Base-by-base conservation (phyloP, 139 green algal genomes). In the Trebouxia sp. region DNA sequence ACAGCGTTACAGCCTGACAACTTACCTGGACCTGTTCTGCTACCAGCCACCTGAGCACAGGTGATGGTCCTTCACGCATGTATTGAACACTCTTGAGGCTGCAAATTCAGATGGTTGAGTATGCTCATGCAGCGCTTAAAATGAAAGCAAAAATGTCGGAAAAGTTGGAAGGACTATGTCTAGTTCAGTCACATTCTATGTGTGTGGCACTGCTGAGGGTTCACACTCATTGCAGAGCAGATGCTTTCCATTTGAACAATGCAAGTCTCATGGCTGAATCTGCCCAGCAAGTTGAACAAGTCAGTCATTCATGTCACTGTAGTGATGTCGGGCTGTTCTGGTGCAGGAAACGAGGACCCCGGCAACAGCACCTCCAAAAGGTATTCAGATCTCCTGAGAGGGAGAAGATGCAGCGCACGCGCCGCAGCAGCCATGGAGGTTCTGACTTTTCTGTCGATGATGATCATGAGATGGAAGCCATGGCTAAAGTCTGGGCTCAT, bases 401-500 rank as follows among this genome's bases (percentile, higher is more conserved):
- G 53, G 32, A 65, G 24, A 28, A 32, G 6, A 26, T 50, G 35
- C 51, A 41, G 50, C 6, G 51, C 66, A 37, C 62, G 14, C 67
- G 41, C 20, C 41, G 67, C 41, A 77, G 67, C 39, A 77, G 67
- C 20, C 67, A 77, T 17, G 41, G 85, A 42, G 74, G 75, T 42
- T 45, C 22, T n/a, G 48, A 82, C 22, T 67, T 48, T 32, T 41
- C 47, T 47, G 5, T 80, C 12, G 51, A 80, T 17, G 81, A 80
- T 37, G 82, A 89, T 20, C 30, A 79, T 30, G 86, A 89, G 66
- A 80, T 92, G 43, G 43, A 65, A 4, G 80, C 78, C 66, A 91
- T 92, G 86, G 84, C 86, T 32, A 86, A 88, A 81, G 88, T 90
- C 5, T 92, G 88, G 88, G 83, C 86, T 5, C 85, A 92, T 51